Evolutionary conservation across 306 rosid species (phyloP), one percentile per base, ranked within the genome.

Genomic region (Cyclanthera cordifolia): DNA sequence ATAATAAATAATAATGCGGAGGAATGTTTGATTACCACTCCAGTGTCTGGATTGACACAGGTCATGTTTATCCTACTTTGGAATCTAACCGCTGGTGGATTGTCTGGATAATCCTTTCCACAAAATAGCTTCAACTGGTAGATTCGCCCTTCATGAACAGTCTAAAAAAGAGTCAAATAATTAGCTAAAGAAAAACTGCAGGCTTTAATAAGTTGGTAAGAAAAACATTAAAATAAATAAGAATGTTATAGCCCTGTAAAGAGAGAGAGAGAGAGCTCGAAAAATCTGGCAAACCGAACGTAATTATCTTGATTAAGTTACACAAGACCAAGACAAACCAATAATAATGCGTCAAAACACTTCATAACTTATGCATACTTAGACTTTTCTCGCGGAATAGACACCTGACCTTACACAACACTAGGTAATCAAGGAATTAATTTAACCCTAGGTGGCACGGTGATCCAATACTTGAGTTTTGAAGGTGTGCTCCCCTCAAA

Each of bases 91-190:
- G 91, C 80, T 71, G 99, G 99, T 53, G 96, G 95, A 48, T 82
- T 86, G 59, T 86, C 96, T 1, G 96, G 99, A 79, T 93, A 93
- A 71, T 90, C 99, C 77, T 84, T 83, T 67, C 95, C 95, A 48
- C 99, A 93, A 71, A 93, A 93, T 72, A 93, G 85, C 67, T 90
- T 93, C 87, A 90, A 82, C 73, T 93, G 99, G 82, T 86, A 86
- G 81, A 90, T 93, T 72, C 91, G 74, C 69, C 96, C 99, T 86
- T 93, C 99, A 69, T 93, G 99, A 70, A 93, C 95, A 73, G 96
- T 86, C 99, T 93, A 78, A 65, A 21, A 15, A 23, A 6, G 23
- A 10, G 49, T 37, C 30, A 63, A 21, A 63, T 50, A 41, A 60
- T 17, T 10, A 63, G 69, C 69, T 2, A 20, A 14, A 20, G 28